phyloP scores from a whole-genome alignment of 257 asterid genomes.

The Solanum rostratum region DNA sequence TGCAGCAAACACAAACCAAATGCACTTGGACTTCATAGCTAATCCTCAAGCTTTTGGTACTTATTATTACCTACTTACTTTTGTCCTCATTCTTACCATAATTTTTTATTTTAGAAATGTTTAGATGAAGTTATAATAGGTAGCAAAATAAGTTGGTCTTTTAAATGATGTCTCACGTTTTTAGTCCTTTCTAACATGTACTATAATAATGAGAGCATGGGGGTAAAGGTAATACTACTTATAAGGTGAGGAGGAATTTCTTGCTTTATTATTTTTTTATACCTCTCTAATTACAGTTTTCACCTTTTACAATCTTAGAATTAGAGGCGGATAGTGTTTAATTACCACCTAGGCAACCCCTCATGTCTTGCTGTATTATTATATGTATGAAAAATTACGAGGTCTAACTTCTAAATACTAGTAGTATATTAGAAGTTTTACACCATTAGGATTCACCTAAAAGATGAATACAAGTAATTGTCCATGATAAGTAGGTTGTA shows the following conservation, averaged over 20 bases:
- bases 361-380: neutral
- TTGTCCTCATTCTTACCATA: neutral
- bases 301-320: neutral
- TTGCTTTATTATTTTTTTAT: neutral
- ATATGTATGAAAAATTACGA: neutral
- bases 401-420: neutral
- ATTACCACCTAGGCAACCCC: too few species aligned
- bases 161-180: neutral
- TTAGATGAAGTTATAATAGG: neutral
- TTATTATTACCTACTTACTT: neutral
- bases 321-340: too few species aligned
- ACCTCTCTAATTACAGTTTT: neutral
- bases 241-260: neutral
- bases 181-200: neutral
- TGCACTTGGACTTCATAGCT: constrained; percentile 50
- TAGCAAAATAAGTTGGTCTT: neutral
- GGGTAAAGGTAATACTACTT: neutral
- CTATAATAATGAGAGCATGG: neutral
- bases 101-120: neutral
- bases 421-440: neutral
- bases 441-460: neutral
- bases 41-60: constrained; percentile 57
- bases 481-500: neutral
- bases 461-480: neutral
- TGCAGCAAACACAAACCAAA: constrained; percentile 49